Evolutionary conservation across 306 rosid genomes (phyloP).

Genomic region (Ziziphus jujuba): DNA sequence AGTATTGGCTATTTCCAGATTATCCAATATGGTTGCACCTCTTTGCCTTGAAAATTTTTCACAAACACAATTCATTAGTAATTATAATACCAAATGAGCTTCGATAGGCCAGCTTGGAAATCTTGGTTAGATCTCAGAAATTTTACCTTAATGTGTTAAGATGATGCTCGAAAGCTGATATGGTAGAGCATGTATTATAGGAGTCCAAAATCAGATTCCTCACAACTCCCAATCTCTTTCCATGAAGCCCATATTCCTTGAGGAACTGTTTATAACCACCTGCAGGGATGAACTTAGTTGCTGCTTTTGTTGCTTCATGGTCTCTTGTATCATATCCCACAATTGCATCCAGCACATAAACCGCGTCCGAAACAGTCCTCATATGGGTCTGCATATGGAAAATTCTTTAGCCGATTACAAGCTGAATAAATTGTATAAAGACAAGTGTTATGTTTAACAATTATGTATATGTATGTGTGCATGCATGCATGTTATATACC

Average conservation of each 20-base stretch:
- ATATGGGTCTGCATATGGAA: constrained; percentile 49
- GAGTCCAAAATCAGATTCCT: constrained; percentile 45
- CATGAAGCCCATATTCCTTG: constrained; percentile 46
- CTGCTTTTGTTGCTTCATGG: constrained; percentile 46
- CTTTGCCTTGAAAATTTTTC: constrained; percentile 35
- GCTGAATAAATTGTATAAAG: not conserved
- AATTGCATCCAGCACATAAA: constrained; percentile 64
- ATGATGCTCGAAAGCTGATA: constrained; percentile 46
- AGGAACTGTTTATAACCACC: constrained; percentile 65
- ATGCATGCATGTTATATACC: constrained; percentile 25
- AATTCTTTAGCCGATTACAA: no score
- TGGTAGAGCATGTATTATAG: constrained; percentile 33
- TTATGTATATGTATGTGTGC: not conserved
- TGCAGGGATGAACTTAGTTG: constrained; percentile 46
- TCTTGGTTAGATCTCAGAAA: no score
- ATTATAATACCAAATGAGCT: not conserved
- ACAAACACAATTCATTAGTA: not conserved
- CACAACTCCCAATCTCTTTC: constrained; percentile 67
- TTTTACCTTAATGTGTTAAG: constrained; percentile 45
- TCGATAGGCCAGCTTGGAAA: not conserved
- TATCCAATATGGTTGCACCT: constrained; percentile 63
- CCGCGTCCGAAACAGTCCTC: constrained; percentile 81
- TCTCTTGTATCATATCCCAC: constrained; percentile 65
- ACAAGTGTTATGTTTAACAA: not conserved
- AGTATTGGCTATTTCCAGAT: constrained; percentile 53